Evolutionary conservation across 148 eudicot genomes (phyloP).

Genomic region (Vaccinium myrtillus): DNA sequence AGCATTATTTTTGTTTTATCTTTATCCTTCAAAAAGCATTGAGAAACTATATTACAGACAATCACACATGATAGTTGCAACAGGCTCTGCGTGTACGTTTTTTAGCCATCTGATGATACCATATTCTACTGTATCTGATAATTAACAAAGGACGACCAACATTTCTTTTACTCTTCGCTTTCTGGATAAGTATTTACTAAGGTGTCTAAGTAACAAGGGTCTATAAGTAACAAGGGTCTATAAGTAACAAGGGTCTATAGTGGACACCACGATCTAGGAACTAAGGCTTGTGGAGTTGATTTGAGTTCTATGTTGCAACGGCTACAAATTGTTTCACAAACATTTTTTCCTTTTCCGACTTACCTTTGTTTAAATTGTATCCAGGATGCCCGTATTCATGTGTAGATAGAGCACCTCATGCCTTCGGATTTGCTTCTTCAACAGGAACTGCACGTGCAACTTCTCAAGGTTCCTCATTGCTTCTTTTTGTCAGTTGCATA

Average conservation of each 20-base stretch:
- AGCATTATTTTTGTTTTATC: background rate
- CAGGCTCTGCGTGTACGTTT: background rate
- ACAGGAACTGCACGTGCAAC: slow-evolving; percentile 74
- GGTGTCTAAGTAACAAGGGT: background rate
- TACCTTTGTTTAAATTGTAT: slow-evolving; percentile 2
- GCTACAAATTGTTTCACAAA: background rate
- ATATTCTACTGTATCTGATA: background rate
- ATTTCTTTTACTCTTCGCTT: background rate
- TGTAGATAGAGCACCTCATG: slow-evolving; percentile 81
- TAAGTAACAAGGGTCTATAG: background rate
- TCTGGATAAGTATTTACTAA: background rate
- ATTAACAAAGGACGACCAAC: background rate
- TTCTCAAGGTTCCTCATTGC: slow-evolving; percentile 59
- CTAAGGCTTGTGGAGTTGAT: background rate
- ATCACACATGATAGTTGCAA: background rate
- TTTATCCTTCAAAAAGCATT: background rate
- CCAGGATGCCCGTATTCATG: slow-evolving; percentile 95
- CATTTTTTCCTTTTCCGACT: background rate
- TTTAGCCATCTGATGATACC: background rate
- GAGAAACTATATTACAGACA: background rate
- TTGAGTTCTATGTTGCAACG: background rate
- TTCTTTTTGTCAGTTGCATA: background rate
- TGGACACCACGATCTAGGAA: background rate
- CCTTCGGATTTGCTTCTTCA: slow-evolving; percentile 60
- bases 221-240: background rate